These are phyloP conservation scores for Paramecium sonneborni DNA, from an alignment of 73 alveolate species.

Conservation along the genomic window DNA sequence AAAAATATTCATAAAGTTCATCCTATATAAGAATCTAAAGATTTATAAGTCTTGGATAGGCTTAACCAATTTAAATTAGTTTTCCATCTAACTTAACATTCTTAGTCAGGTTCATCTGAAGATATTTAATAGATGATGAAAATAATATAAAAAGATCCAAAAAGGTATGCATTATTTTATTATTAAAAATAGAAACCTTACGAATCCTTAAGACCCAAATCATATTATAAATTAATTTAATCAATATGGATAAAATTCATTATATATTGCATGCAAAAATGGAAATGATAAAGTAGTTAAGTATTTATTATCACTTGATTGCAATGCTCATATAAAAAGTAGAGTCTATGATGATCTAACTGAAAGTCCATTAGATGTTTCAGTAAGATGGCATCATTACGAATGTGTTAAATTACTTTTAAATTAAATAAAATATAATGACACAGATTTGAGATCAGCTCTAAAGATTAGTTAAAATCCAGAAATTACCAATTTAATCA, in stretches of 20 bases:
- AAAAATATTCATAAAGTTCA: neutral
- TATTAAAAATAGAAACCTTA: neutral
- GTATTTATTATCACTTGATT: neutral
- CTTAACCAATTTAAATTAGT: constrained; percentile 3
- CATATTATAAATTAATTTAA: neutral
- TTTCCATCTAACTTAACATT: neutral
- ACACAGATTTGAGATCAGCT: constrained; percentile 19
- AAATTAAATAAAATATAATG: neutral
- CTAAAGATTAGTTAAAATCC: neutral
- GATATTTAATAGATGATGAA: neutral
- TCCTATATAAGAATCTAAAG: neutral
- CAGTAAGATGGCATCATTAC: constrained; percentile 29
- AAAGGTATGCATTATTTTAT: neutral
- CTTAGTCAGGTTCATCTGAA: neutral
- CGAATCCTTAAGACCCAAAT: constrained; percentile 28
- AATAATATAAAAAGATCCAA: neutral
- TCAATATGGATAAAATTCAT: constrained; percentile 37
- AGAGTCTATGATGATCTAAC: neutral
- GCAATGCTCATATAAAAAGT: neutral
- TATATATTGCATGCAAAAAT: constrained; percentile 1
- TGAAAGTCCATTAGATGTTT: constrained; percentile 34
- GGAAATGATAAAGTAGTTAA: constrained; percentile 31
- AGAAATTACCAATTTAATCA: neutral
- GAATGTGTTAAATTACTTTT: constrained; percentile 17
- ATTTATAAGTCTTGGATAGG: neutral